These are phyloP conservation scores for Cladophialophora yegresii DNA, from an alignment of 2,329 filamentous ascomycete species.

Conservation along the genomic window DNA sequence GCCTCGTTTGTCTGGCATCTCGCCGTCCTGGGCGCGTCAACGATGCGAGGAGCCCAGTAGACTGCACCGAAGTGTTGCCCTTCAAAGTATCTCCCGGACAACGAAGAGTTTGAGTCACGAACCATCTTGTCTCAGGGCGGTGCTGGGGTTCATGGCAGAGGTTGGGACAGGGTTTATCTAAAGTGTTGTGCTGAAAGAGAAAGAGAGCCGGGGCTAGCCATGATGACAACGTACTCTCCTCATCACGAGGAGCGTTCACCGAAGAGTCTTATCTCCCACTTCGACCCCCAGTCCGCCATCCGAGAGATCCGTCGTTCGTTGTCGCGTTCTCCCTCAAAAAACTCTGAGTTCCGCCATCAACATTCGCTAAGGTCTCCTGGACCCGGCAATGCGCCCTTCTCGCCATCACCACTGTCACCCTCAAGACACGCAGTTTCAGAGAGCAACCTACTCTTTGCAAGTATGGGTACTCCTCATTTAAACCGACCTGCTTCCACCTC, in stretches of 20 bases:
- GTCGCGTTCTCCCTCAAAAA: constrained; percentile 89
- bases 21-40: constrained; percentile 1
- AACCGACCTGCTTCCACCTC: constrained; percentile 68
- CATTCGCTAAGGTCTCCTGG: constrained; percentile 55
- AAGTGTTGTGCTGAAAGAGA: constrained; percentile 24
- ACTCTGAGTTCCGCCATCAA: constrained; percentile 60
- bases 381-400: constrained; percentile 50
- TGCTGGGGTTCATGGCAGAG: constrained; percentile 26
- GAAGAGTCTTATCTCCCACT: constrained; percentile 75
- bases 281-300: constrained; percentile 79
- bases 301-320: constrained; percentile 82
- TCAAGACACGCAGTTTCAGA: constrained; percentile 56
- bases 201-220: constrained; percentile 34
- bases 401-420: constrained; percentile 60
- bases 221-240: constrained; percentile 54
- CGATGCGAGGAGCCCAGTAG: constrained; percentile 10
- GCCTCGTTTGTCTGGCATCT: constrained; percentile 3
- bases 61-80: background rate
- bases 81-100: constrained; percentile 8
- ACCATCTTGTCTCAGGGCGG: constrained; percentile 10
- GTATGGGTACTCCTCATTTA: constrained; percentile 56
- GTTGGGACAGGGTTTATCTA: constrained; percentile 8
- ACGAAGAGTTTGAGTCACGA: background rate
- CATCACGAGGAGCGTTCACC: constrained; percentile 68
- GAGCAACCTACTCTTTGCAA: constrained; percentile 55